These are phyloP conservation scores for Pyrenopolyporus hunteri DNA, from an alignment of 495 filamentous ascomycete genomes.

Conservation along the genomic window DNA sequence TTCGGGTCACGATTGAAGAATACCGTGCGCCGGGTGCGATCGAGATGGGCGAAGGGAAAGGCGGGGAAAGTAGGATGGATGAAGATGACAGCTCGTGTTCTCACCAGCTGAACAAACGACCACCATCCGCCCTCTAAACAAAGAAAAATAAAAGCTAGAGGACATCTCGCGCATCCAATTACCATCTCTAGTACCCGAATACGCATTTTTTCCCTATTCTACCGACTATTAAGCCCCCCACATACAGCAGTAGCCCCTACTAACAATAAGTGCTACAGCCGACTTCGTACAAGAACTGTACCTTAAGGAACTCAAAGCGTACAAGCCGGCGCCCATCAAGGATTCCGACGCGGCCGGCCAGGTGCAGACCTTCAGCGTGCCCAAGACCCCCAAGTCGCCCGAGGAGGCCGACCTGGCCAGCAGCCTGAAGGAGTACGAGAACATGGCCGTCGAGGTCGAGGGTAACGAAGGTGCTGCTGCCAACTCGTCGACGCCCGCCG, in stretches of 20 bases:
- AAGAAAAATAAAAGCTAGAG: neutral
- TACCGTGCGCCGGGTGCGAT: constrained; percentile 1
- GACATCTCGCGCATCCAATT: neutral
- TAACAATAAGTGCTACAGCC: constrained; percentile 58
- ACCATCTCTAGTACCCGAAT: neutral
- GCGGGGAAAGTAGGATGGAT: neutral
- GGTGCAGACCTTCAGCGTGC: constrained; percentile 83
- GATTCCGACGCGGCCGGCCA: constrained; percentile 84
- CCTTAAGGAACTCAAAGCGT: constrained; percentile 89
- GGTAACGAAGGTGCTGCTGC: constrained; percentile 65
- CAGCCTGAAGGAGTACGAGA: constrained; percentile 92
- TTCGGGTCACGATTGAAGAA: constrained; percentile 11
- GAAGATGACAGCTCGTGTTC: neutral
- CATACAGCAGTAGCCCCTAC: constrained; percentile 18
- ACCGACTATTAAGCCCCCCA: neutral
- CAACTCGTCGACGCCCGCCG: constrained; percentile 41
- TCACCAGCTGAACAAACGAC: neutral
- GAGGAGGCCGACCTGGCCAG: constrained; percentile 90
- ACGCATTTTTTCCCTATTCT: neutral
- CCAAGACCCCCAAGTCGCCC: constrained; percentile 80
- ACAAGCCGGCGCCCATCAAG: constrained; percentile 86
- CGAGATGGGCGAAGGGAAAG: neutral
- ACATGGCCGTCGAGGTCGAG: constrained; percentile 91
- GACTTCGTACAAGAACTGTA: constrained; percentile 97
- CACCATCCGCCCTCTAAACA: neutral